These are phyloP conservation scores for Linum usitatissimum DNA, from an alignment of 345 rosid species.

Conservation along the genomic window DNA sequence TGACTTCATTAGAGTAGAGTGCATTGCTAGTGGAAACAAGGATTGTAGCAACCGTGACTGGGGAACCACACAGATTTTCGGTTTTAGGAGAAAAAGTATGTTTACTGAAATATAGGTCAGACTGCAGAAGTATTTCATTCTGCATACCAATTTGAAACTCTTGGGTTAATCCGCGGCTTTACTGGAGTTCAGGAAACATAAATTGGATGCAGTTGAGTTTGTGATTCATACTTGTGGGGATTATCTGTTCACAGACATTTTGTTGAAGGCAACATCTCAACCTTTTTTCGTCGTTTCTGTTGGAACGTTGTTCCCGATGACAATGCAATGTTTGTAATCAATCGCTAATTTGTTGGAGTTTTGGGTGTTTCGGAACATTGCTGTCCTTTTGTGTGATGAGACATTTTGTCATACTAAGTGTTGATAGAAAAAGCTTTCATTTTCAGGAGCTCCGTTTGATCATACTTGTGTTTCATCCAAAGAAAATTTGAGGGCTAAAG, in stretches of 20 bases:
- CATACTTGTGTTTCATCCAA: slow-evolving; percentile 66
- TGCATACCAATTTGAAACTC: too few relatives aligned
- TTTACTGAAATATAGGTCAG: too few relatives aligned
- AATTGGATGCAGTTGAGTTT: too few relatives aligned
- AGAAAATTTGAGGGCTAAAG: slow-evolving; percentile 82
- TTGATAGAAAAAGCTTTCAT: slow-evolving; percentile 48
- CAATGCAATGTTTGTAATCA: slow-evolving; percentile 2
- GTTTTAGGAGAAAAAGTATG: too few relatives aligned
- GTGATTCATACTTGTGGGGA: too few relatives aligned
- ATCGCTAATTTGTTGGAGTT: slow-evolving; percentile 8
- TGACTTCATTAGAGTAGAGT: neutral
- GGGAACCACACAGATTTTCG: too few relatives aligned
- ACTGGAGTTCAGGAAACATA: too few relatives aligned
- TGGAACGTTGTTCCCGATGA: slow-evolving; percentile 8
- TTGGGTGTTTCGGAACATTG: neutral
- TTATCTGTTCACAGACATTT: too few relatives aligned
- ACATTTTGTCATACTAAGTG: slow-evolving; percentile 16
- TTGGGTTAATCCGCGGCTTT: too few relatives aligned
- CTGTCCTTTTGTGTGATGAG: slow-evolving; percentile 16
- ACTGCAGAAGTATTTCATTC: too few relatives aligned
- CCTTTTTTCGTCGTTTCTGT: too few relatives aligned
- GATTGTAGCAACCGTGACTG: too few relatives aligned
- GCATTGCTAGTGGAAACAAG: neutral
- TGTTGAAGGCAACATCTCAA: neutral
- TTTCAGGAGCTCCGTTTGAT: slow-evolving; percentile 95